Conservation (phyloP, 306 rosid genomes). For the Geum urbanum region DNA sequence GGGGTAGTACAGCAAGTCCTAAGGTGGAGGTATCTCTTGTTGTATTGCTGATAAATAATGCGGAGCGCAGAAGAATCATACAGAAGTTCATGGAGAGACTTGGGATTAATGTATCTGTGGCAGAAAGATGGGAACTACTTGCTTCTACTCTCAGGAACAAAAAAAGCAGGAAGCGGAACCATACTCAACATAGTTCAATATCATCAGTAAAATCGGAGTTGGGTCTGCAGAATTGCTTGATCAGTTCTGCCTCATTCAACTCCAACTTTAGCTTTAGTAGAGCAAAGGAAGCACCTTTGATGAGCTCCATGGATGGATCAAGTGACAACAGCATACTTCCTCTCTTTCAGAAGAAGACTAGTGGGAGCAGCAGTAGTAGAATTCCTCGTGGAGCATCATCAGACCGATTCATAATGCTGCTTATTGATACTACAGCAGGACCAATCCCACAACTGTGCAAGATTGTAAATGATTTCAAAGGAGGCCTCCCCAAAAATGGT, state of each 20-base stretch:
- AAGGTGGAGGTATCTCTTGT: conserved; percentile 43
- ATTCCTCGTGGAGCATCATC: conserved; percentile 14
- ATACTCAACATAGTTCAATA: conserved; percentile 18
- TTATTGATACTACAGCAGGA: conserved; percentile 32
- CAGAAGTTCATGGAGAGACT: conserved; percentile 37
- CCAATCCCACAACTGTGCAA: conserved; percentile 22
- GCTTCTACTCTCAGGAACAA: conserved; percentile 18
- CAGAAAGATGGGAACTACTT: conserved; percentile 34
- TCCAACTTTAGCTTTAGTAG: not conserved
- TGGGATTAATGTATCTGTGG: conserved; percentile 27
- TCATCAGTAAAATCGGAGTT: conserved; percentile 20
- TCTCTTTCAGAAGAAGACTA: conserved; percentile 27
- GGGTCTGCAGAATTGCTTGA: conserved; percentile 25
- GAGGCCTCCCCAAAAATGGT: conserved; percentile 23
- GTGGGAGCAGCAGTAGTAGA: not conserved
- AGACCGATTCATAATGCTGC: conserved; percentile 28
- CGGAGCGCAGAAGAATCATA: conserved; percentile 19
- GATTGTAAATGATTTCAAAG: conserved; percentile 31
- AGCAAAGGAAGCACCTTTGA: conserved; percentile 14
- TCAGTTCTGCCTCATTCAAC: conserved; percentile 12
- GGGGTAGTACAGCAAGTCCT: conserved; percentile 26
- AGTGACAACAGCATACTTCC: conserved; percentile 21
- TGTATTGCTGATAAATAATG: conserved; percentile 28
- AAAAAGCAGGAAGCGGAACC: conserved; percentile 6
- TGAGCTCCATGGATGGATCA: conserved; percentile 24